These are phyloP conservation scores for Tetracentron sinense DNA, from an alignment of 164 flowering plant species.

Conservation along the genomic window DNA sequence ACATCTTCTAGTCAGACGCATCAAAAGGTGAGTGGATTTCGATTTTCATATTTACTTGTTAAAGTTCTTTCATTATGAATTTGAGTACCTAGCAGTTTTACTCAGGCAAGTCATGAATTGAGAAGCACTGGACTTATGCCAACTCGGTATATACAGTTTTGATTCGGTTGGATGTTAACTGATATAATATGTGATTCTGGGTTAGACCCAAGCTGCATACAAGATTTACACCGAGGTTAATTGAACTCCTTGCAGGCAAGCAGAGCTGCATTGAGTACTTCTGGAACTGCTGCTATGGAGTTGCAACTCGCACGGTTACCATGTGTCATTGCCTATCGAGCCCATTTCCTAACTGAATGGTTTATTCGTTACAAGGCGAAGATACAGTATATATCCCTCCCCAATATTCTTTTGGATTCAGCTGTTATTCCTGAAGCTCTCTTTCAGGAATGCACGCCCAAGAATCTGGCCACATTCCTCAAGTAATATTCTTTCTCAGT, in stretches of 20 bases:
- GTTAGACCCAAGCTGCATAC: neutral
- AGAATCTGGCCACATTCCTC: conserved; percentile 48
- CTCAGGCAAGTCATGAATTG: neutral
- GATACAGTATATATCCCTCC: conserved; percentile 73
- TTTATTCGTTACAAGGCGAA: conserved; percentile 66
- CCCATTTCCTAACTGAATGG: conserved; percentile 84
- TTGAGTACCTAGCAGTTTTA: neutral
- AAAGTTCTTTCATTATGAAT: neutral
- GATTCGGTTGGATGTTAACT: neutral
- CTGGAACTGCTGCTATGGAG: conserved; percentile 90
- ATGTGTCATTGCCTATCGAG: conserved; percentile 83
- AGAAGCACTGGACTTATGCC: neutral
- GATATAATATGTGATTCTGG: neutral
- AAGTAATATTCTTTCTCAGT: conserved; percentile 32
- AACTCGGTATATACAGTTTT: neutral
- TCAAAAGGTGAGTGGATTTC: too few relatives aligned
- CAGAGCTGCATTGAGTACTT: conserved; percentile 73
- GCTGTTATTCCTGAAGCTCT: conserved; percentile 85
- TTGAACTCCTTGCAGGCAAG: conserved; percentile 66
- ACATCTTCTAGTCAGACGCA: too few relatives aligned
- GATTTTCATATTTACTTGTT: neutral
- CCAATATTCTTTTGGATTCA: conserved; percentile 81
- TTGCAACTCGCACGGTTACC: conserved; percentile 89
- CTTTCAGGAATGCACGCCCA: conserved; percentile 62
- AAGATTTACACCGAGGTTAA: neutral